Base-by-base conservation (phyloP, 805 yeast species). In the Candida gorgasii region DNA sequence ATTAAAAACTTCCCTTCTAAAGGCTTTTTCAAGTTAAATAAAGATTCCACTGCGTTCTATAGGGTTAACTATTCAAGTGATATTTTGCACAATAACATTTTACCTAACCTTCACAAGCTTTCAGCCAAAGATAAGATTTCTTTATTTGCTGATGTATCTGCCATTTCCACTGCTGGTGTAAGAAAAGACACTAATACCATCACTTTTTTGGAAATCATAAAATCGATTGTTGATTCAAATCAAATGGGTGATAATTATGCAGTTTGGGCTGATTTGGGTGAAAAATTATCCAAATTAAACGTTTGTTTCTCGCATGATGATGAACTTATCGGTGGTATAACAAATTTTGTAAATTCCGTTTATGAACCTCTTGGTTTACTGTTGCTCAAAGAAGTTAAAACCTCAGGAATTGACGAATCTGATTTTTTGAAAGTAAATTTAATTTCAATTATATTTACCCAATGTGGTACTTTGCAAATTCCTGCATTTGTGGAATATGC, bases 181-280 rank as follows among this genome's bases (percentile, higher is more conserved):
- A 54, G 61, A 16, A 37, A 47, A 8, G 31, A 38, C 11, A 55
- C 63, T 2, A 45, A 58, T 16, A 71, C 79, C 1, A 54, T 71
- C 7, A 65, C 75, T 8, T 69, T 78, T 33, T 65, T 80, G 58
- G 60, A 70, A 36, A 61, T 78, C 31, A 55, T 75, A 13, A 55
- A 59, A 40, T 49, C 61, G 5, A 57, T 65, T 14, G 58, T 64
- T 13, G 53, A 57, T 36, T 44, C 52, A 18, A 52, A 46, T 16
- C 41, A 45, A 20, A 43, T 64, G 26, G 73, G 68, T 45, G 53
- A 58, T 4, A 68, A 69, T 28, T 70, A 63, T 48, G 69, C 73
- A 36, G 80, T 78, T 35, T 82, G 88, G 87, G 58, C 63, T 17
- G 82, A 78, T 53, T 63, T 80, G 32, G 58, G 72, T 17, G 62